phyloP scores from a whole-genome alignment of 2,329 filamentous ascomycete genomes.

The Fusarium dimerum region DNA sequence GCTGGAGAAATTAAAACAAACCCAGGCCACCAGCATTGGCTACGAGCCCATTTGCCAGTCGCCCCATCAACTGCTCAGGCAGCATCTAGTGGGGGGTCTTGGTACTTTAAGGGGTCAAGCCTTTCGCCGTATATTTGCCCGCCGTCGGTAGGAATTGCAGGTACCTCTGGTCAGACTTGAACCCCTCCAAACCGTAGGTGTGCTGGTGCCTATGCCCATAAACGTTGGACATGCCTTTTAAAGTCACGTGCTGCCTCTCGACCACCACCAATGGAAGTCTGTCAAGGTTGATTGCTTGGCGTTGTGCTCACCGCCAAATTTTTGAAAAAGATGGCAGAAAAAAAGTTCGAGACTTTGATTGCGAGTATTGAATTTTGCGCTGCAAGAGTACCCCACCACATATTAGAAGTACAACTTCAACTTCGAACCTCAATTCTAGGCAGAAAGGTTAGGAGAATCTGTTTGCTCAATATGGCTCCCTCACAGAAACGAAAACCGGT shows the following conservation, averaged over 20 bases:
- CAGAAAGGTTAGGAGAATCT: constrained; percentile 3
- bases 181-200: constrained; percentile 13
- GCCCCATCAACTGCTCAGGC: constrained; percentile 32
- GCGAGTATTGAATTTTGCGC: not conserved
- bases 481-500: constrained; percentile 50
- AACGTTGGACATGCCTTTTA: not conserved
- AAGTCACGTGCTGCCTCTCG: constrained; percentile 20
- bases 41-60: constrained; percentile 20
- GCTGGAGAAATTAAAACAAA: constrained; percentile 33
- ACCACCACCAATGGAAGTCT: not conserved
- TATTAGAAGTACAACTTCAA: constrained; percentile 11
- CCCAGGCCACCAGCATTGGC: constrained; percentile 29
- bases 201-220: constrained; percentile 8
- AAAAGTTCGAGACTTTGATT: constrained; percentile 27
- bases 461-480: constrained; percentile 44
- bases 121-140: constrained; percentile 12
- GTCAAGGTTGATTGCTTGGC: not conserved
- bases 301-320: constrained; percentile 34
- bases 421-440: constrained; percentile 19
- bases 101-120: constrained; percentile 20
- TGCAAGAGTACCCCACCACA: constrained; percentile 16
- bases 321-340: constrained; percentile 35
- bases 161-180: constrained; percentile 12
- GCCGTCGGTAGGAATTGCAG: constrained; percentile 3
- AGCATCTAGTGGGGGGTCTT: constrained; percentile 24